phyloP scores from a whole-genome alignment of 2,329 filamentous ascomycete species.

The Bertia moriformis region DNA sequence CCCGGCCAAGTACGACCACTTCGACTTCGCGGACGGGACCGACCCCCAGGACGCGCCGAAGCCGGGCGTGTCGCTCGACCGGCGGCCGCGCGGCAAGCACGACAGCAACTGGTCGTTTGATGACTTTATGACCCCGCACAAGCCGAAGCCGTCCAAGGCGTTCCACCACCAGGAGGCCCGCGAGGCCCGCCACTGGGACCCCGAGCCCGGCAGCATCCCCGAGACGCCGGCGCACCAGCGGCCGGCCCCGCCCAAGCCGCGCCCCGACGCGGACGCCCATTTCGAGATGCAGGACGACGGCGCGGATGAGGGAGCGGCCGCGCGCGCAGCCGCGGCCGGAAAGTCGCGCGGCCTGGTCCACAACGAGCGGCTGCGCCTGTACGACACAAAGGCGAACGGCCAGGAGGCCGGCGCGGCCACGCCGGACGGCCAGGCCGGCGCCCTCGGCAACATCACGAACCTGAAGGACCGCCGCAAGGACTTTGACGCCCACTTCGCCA shows the following conservation, averaged over 20 bases:
- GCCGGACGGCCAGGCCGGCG: conserved; percentile 14
- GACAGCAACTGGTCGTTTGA: conserved; percentile 73
- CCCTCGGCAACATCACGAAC: conserved; percentile 58
- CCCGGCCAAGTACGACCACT: conserved; percentile 71
- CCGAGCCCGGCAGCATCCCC: conserved; percentile 46
- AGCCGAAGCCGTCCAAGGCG: conserved; percentile 44
- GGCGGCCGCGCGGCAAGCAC: conserved; percentile 44
- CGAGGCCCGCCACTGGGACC: conserved; percentile 74
- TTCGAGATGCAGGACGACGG: conserved; percentile 73
- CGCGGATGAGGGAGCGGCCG: conserved; percentile 14
- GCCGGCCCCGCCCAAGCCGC: conserved; percentile 47
- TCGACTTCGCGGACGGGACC: conserved; percentile 60
- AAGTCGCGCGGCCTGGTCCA: conserved; percentile 9
- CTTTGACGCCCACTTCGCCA: conserved; percentile 64
- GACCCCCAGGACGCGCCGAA: conserved; percentile 31
- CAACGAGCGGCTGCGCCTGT: conserved; percentile 3
- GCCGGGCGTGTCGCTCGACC: conserved; percentile 21
- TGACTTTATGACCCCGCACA: conserved; percentile 73
- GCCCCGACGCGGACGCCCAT: conserved; percentile 67
- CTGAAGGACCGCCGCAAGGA: conserved; percentile 60
- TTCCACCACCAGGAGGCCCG: conserved; percentile 50
- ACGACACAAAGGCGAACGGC: conserved; percentile 5
- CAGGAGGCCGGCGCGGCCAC: conserved; percentile 4
- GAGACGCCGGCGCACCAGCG: conserved; percentile 41
- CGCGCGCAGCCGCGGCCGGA: conserved; percentile 17